These are phyloP conservation scores for Stereum hirsutum DNA, from an alignment of 1,284 basidiomycete genomes.

Conservation along the genomic window DNA sequence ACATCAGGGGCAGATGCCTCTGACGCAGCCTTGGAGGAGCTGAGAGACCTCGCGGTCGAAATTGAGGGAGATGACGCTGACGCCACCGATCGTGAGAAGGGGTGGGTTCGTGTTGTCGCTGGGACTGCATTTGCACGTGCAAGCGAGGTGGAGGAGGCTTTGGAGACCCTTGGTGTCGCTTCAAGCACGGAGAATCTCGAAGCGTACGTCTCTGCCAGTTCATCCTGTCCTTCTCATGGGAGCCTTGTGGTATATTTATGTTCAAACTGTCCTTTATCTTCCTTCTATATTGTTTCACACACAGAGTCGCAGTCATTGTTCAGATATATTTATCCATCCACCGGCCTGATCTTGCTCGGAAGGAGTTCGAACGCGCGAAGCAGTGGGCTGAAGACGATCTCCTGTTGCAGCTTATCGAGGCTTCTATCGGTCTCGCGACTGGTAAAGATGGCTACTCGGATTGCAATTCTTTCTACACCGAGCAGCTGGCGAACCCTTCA, in stretches of 20 bases:
- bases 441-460: slow-evolving; percentile 69
- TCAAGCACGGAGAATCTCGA: slow-evolving; percentile 72
- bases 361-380: slow-evolving; percentile 75
- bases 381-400: slow-evolving; percentile 84
- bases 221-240: slow-evolving; percentile 2
- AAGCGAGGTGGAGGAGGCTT: slow-evolving; percentile 83
- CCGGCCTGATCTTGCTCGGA: slow-evolving; percentile 79
- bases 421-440: slow-evolving; percentile 76
- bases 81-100: slow-evolving; percentile 53
- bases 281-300: slow-evolving; percentile 5
- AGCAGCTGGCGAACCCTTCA: slow-evolving; percentile 83
- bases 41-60: slow-evolving; percentile 82
- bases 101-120: slow-evolving; percentile 67
- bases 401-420: slow-evolving; percentile 84
- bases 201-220: slow-evolving; percentile 50
- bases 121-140: slow-evolving; percentile 79
- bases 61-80: slow-evolving; percentile 72
- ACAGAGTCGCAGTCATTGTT: slow-evolving; percentile 70
- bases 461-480: slow-evolving; percentile 81
- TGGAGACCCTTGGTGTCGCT: slow-evolving; percentile 74
- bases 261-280: background rate
- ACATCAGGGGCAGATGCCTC: slow-evolving; percentile 36
- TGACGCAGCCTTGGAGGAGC: slow-evolving; percentile 65
- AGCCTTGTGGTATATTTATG: slow-evolving; percentile 1
- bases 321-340: slow-evolving; percentile 84